Base-by-base conservation (phyloP, 148 eudicot genomes). In the Oxyria digyna region DNA sequence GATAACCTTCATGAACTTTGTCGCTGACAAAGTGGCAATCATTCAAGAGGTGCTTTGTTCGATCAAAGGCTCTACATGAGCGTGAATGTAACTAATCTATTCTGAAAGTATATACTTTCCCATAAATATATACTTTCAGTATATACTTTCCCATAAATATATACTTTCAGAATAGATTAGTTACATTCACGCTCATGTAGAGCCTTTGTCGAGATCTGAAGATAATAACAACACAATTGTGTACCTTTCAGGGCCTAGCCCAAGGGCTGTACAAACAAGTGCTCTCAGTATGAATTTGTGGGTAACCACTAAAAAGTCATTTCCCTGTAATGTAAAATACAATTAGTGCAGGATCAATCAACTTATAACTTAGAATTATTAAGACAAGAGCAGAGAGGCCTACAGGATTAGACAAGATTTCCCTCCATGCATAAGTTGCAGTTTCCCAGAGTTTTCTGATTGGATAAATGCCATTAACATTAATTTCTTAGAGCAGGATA, bases 251-350 rank as follows among this genome's bases (percentile, higher is more conserved):
- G 92, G 89, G 21, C 80, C 80, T 29, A 87, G 77, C 62, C 92
- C 92, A 74, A 87, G 85, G 63, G 92, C 87, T 12, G 84, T 87
- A 78, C 92, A 87, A 73, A 85, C 81, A 38, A 87, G 72, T 64
- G 87, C 89, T 79, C 92, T 74, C 71, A 85, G 66, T 55, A 83
- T 83, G 35, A 89, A 87, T 74, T 87, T 87, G 76, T 87, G 92
- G 64, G 92, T 87, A 24, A 87, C 83, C n/a, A 87, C 89, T 81
- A 87, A 64, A 75, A 83, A 79, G 75, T 76, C 73, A 52, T 83
- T 83, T 41, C 92, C 92, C 89, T 85, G 10, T 43, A 67, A 12
- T 48, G 37, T 54, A 72, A 14, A 67, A 45, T 49, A 57, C 37
- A 72, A 3, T 74, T 74, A n/a, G 5, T n/a, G 9, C 42, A 6